phyloP scores from a whole-genome alignment of 2,329 filamentous ascomycete genomes.

The Elsinoe australis region DNA sequence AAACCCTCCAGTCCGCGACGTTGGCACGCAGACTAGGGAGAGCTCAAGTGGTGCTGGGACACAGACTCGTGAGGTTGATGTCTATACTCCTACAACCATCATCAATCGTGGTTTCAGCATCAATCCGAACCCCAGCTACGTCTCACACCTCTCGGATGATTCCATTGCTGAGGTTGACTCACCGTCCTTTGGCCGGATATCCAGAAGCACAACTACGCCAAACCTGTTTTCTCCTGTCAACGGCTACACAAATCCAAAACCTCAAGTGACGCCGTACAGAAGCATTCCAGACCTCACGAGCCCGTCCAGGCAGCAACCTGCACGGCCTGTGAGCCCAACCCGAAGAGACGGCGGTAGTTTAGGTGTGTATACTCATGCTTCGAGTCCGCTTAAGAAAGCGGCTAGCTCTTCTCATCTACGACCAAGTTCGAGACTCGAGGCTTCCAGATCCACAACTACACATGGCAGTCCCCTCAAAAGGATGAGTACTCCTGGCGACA shows the following conservation, averaged over 20 bases:
- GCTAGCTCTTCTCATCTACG: constrained; percentile 49
- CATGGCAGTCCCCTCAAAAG: constrained; percentile 39
- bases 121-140: constrained; percentile 75
- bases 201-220: constrained; percentile 57
- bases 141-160: constrained; percentile 35
- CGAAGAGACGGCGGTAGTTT: constrained; percentile 65
- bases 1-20: constrained; percentile 70
- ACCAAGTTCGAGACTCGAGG: constrained; percentile 25
- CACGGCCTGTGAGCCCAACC: constrained; percentile 28
- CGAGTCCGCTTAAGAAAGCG: constrained; percentile 76
- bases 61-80: constrained; percentile 46
- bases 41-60: constrained; percentile 28
- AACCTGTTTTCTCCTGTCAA: constrained; percentile 34
- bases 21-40: constrained; percentile 66
- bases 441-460: constrained; percentile 25
- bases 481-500: constrained; percentile 33
- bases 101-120: constrained; percentile 71
- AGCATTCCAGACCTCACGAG: constrained; percentile 23
- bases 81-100: constrained; percentile 54
- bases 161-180: constrained; percentile 15
- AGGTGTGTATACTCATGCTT: constrained; percentile 70
- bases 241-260: constrained; percentile 21
- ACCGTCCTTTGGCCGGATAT: constrained; percentile 18
- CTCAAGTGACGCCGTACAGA: constrained; percentile 18
- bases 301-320: constrained; percentile 31